phyloP scores from a whole-genome alignment of 495 filamentous ascomycete genomes.

The Hypoxylon intermedium region DNA sequence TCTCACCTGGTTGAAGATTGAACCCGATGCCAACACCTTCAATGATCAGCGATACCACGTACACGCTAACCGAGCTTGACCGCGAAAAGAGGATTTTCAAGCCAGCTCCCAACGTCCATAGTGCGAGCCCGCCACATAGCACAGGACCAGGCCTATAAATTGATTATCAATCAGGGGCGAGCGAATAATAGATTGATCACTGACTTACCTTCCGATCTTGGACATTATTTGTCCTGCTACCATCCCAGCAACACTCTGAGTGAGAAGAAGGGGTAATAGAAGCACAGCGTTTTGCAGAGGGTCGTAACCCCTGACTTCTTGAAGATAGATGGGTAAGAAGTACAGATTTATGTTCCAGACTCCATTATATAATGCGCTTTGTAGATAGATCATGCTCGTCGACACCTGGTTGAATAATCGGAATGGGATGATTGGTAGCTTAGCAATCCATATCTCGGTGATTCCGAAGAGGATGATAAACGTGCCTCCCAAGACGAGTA shows the following conservation, averaged over 20 bases:
- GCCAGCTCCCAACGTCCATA: slow-evolving; percentile 55
- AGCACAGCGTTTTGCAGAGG: slow-evolving; percentile 55
- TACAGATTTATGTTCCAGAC: slow-evolving; percentile 64
- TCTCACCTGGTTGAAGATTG: slow-evolving; percentile 61
- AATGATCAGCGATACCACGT: slow-evolving; percentile 60
- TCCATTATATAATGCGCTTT: slow-evolving; percentile 65
- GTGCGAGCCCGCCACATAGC: slow-evolving; percentile 13
- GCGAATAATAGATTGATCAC: slow-evolving; percentile 6
- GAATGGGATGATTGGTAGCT: slow-evolving; percentile 63
- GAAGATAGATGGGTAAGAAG: slow-evolving; percentile 58
- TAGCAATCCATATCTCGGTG: slow-evolving; percentile 64
- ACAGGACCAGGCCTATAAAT: slow-evolving; percentile 16
- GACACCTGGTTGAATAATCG: slow-evolving; percentile 63
- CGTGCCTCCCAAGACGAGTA: slow-evolving; percentile 61
- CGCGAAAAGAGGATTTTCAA: slow-evolving; percentile 60
- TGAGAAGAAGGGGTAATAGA: slow-evolving; percentile 62
- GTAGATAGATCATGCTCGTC: slow-evolving; percentile 60
- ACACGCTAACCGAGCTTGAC: slow-evolving; percentile 56
- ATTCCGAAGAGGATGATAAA: slow-evolving; percentile 58
- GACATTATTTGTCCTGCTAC: slow-evolving; percentile 66
- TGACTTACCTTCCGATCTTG: slow-evolving; percentile 19
- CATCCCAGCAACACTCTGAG: slow-evolving; percentile 60
- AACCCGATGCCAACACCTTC: slow-evolving; percentile 65
- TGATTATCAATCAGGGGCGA: no score
- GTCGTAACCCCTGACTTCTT: slow-evolving; percentile 48